A percentile compares a stretch with the other conserved stretches of the same genome.
Conservation (phyloP, 768 basidiomycete species). For the Collybia sordida region DNA sequence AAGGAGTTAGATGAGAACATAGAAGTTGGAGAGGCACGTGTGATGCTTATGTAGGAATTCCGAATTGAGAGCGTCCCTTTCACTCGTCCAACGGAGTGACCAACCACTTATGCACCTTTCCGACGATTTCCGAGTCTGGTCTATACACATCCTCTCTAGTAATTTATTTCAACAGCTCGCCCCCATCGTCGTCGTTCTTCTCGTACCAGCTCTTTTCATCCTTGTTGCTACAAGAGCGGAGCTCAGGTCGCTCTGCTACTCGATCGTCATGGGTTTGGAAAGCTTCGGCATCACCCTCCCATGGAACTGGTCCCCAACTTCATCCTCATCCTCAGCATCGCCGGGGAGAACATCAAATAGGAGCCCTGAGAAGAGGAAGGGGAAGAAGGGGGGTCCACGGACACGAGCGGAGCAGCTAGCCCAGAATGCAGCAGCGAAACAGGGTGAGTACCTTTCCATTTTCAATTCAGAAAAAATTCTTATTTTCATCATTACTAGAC, state of each 20-base stretch:
- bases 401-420: slow-evolving; percentile 59
- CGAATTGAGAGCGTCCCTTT: not conserved
- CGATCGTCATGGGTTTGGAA: slow-evolving; percentile 55
- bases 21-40: not conserved
- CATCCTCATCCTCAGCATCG: slow-evolving; percentile 14
- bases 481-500: slow-evolving; percentile 5
- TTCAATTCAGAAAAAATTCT: not conserved
- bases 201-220: slow-evolving; percentile 53
- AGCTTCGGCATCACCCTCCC: slow-evolving; percentile 52
- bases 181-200: slow-evolving; percentile 53
- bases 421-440: slow-evolving; percentile 34
- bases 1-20: not conserved
- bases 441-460: slow-evolving; percentile 11
- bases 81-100: slow-evolving; percentile 11
- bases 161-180: slow-evolving; percentile 53
- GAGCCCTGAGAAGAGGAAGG: slow-evolving; percentile 41
- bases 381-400: slow-evolving; percentile 39
- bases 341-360: slow-evolving; percentile 13
- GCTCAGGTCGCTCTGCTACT: slow-evolving; percentile 25
- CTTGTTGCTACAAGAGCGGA: slow-evolving; percentile 31
- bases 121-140: slow-evolving; percentile 39
- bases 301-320: slow-evolving; percentile 59
- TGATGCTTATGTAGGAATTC: not conserved
- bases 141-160: slow-evolving; percentile 37
- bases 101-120: slow-evolving; percentile 43